phyloP scores from a whole-genome alignment of 2,329 filamentous ascomycete species.

The Xylariaceae sp. region DNA sequence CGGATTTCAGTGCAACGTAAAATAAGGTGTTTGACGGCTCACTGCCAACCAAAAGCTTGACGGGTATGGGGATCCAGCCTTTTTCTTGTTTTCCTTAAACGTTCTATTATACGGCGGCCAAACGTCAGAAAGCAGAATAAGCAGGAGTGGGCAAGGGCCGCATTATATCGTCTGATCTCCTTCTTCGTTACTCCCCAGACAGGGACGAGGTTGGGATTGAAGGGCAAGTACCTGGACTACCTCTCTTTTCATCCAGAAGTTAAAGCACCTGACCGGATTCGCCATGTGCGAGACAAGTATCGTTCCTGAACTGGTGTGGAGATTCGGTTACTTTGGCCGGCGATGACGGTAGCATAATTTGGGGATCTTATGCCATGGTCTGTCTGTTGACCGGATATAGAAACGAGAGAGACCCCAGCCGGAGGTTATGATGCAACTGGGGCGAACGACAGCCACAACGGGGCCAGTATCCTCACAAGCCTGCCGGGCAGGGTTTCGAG shows the following conservation, averaged over 20 bases:
- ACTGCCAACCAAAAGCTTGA: constrained; percentile 24
- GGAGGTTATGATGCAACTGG: constrained; percentile 39
- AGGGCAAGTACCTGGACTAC: constrained; percentile 37
- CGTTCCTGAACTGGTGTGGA: constrained; percentile 42
- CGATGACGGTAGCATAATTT: constrained; percentile 54
- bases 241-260: constrained; percentile 37
- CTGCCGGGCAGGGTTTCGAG: constrained; percentile 29
- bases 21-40: constrained; percentile 21
- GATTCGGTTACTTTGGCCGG: constrained; percentile 40
- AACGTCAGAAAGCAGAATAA: constrained; percentile 27
- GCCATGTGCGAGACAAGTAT: constrained; percentile 44
- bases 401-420: constrained; percentile 38
- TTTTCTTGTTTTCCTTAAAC: constrained; percentile 30
- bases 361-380: constrained; percentile 54
- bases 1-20: constrained; percentile 21
- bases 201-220: constrained; percentile 32
- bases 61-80: constrained; percentile 27
- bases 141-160: constrained; percentile 33
- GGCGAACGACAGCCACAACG: constrained; percentile 30
- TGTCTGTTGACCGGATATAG: constrained; percentile 45
- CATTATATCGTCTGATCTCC: constrained; percentile 47
- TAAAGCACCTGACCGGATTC: constrained; percentile 44
- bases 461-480: constrained; percentile 25
- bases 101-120: constrained; percentile 32
- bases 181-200: constrained; percentile 30